Evolutionary conservation across 139 green algal species (phyloP).

Genomic region (Asterochloris sp.): DNA sequence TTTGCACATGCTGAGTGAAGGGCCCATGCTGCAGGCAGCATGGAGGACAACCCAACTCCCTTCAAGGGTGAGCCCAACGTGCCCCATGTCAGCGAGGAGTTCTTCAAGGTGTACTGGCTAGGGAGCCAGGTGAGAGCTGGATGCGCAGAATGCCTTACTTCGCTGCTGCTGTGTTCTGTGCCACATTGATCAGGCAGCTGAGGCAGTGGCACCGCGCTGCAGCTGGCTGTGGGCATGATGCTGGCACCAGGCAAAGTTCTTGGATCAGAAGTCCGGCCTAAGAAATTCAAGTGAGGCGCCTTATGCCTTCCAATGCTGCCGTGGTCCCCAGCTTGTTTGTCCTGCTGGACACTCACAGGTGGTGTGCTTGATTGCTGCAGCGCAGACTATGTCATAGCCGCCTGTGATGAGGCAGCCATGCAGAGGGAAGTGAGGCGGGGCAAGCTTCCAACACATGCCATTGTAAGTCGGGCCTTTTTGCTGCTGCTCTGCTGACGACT

Average conservation of each 20-base stretch:
- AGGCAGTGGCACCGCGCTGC: not conserved
- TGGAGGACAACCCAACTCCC: conserved; percentile 24
- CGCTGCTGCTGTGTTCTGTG: not conserved
- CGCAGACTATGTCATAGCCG: conserved; percentile 69
- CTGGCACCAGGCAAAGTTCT: conserved; percentile 66
- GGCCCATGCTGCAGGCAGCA: not conserved
- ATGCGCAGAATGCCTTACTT: not conserved
- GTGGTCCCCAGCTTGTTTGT: too few relatives aligned
- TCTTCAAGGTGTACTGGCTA: conserved; percentile 77
- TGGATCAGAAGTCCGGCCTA: conserved; percentile 59
- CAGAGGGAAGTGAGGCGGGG: conserved; percentile 56
- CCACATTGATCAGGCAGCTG: not conserved
- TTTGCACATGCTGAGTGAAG: not conserved
- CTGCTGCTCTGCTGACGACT: not conserved
- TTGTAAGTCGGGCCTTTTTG: not conserved
- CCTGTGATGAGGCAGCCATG: conserved; percentile 68
- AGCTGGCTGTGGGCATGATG: conserved; percentile 59
- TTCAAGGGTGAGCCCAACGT: conserved; percentile 68
- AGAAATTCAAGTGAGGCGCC: conserved; percentile 64
- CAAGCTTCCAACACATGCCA: conserved; percentile 45
- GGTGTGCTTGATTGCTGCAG: conserved; percentile 33
- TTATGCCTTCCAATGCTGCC: too few relatives aligned
- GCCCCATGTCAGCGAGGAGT: conserved; percentile 63
- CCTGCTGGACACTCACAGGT: too few relatives aligned
- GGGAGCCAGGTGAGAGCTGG: conserved; percentile 56